Conservation (phyloP, 139 green algal genomes). For the Nannochloris sp. region DNA sequence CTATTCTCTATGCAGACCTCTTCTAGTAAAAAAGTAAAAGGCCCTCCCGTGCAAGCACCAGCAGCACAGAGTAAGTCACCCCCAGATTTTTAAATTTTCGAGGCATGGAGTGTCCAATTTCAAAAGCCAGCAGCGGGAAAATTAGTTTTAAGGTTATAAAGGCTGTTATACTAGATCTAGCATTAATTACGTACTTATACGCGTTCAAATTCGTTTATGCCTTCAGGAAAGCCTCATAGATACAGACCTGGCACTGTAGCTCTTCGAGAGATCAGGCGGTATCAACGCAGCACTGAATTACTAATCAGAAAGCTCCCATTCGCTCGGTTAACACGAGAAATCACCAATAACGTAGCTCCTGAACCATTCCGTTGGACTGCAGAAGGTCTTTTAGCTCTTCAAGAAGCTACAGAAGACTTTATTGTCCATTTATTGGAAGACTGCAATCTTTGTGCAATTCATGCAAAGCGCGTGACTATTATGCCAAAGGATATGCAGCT, state of each 20-base stretch:
- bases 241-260: conserved; percentile 64
- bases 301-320: conserved; percentile 79
- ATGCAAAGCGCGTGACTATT: conserved; percentile 91
- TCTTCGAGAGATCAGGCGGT: conserved; percentile 60
- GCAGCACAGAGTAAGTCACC: too few relatives aligned
- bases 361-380: conserved; percentile 94
- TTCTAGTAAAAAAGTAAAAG: neutral
- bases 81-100: too few relatives aligned
- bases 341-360: conserved; percentile 83
- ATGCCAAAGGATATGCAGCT: conserved; percentile 95
- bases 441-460: conserved; percentile 90
- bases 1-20: neutral
- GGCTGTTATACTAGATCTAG: too few relatives aligned
- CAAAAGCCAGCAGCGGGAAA: too few relatives aligned
- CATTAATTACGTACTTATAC: too few relatives aligned
- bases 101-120: too few relatives aligned
- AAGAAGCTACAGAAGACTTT: conserved; percentile 95
- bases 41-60: neutral
- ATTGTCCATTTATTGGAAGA: conserved; percentile 91
- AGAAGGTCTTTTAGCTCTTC: conserved; percentile 82
- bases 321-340: conserved; percentile 73
- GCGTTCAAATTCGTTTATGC: neutral
- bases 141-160: too few relatives aligned
- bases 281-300: conserved; percentile 65
- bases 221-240: conserved; percentile 29